Percentiles rank a stretch among this genome's conserved stretches.
phyloP scores from a whole-genome alignment of 352 stramenopile genomes.

The Globisporangium middletonii region DNA sequence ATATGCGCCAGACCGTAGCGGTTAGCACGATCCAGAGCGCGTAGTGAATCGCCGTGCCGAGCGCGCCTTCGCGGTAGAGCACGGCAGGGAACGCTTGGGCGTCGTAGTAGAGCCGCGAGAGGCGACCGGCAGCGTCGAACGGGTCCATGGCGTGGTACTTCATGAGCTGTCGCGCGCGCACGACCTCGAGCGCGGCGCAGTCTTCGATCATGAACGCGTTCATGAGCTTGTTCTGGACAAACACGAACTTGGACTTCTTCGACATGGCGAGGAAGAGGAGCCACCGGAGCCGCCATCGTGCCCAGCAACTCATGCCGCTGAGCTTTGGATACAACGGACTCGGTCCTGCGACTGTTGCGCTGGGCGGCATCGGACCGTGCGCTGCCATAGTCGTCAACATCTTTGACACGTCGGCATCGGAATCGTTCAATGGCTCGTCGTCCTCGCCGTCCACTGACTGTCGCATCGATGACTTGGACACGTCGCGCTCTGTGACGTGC shows the following conservation, averaged over 20 bases:
- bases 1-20: conserved; percentile 24
- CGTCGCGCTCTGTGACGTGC: too few species aligned
- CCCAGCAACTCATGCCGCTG: not conserved
- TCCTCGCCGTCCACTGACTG: too few species aligned
- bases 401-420: too few species aligned
- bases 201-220: conserved; percentile 4
- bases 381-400: too few species aligned
- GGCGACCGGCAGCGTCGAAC: conserved; percentile 22
- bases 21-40: conserved; percentile 14
- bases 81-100: conserved; percentile 5
- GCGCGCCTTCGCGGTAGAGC: conserved; percentile 15
- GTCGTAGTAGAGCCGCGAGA: conserved; percentile 19
- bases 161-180: conserved; percentile 12
- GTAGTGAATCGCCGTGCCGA: conserved; percentile 11
- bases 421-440: too few species aligned
- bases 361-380: too few species aligned
- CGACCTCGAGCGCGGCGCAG: conserved; percentile 12
- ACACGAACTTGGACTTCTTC: conserved; percentile 1
- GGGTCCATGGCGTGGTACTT: conserved; percentile 26
- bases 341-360: too few species aligned
- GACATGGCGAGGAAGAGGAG: not conserved
- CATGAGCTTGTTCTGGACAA: conserved; percentile 1
- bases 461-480: too few species aligned
- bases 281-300: not conserved
- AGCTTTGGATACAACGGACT: not conserved